Evolutionary conservation across 345 rosid genomes (phyloP).

Genomic region (Citrus medica): DNA sequence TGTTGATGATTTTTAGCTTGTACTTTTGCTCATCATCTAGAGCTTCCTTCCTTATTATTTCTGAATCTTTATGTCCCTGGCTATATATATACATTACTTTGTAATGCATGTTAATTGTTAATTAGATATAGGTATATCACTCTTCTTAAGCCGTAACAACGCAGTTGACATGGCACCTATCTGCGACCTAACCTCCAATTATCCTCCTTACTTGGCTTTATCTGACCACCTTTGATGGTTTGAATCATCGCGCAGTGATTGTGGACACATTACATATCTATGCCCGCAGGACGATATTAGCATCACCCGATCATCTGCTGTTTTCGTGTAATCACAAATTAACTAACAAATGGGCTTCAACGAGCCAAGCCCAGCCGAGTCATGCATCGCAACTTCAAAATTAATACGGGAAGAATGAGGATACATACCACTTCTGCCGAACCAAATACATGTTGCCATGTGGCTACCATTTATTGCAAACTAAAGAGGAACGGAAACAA

Average conservation of each 20-base stretch:
- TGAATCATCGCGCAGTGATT: too few relatives aligned
- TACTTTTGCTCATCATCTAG: background rate
- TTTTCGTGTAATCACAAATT: background rate
- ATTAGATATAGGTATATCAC: too few relatives aligned
- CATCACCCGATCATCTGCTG: background rate
- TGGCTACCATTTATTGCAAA: background rate
- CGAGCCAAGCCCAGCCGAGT: background rate
- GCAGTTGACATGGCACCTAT: background rate
- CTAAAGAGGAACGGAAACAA: background rate
- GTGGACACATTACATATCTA: too few relatives aligned
- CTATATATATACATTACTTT: background rate
- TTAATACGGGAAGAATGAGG: background rate
- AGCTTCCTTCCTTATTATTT: background rate
- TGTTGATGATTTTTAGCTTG: constrained; percentile 5
- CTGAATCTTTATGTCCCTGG: background rate
- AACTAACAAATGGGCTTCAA: background rate
- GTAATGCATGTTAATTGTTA: background rate
- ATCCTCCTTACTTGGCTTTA: too few relatives aligned
- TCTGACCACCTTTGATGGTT: too few relatives aligned
- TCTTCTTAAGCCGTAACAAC: background rate
- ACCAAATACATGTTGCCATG: background rate
- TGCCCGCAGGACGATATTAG: too few relatives aligned
- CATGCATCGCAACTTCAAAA: background rate
- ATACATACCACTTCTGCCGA: background rate
- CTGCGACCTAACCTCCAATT: too few relatives aligned